Evolutionary conservation across 2,329 filamentous ascomycete species (phyloP), one percentile per base, ranked within the genome.

Genomic region (Ophiostoma montium): DNA sequence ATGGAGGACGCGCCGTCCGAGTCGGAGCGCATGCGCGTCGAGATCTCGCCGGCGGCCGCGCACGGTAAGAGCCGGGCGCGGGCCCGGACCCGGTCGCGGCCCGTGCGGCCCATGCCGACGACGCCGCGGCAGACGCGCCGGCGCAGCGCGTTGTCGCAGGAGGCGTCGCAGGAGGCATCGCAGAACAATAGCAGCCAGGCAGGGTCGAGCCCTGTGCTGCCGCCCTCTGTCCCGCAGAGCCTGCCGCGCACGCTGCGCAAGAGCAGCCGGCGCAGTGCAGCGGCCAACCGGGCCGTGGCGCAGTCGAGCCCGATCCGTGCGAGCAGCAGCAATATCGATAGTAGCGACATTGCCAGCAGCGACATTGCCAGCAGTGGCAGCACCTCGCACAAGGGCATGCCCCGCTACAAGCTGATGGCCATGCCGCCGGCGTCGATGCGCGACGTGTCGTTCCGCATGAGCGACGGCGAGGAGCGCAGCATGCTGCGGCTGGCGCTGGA

Each of bases 401-500:
- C 30, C 7, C 50, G 44, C 35, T 49, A 38, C 39, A 49, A 47
- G 42, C 27, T 48, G 35, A 52, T 50, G 46, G 46, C 46, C 3
- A 47, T 45, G 38, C 49, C 50, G 12, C 36, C 41, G 15, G 27
- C 51, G 19, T 47, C 51, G 15, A 44, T 46, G 39, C 43, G 31
- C 11, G 56, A 55, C 7, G 52, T 54, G 16, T 70, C 68, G 1
- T 69, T 69, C 54, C 62, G 62, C 12, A 55, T 68, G 47, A 70
- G 65, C 50, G 67, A 70, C 36, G 65, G 60, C 7, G 71, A 71
- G 43, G 71, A 75, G 51, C 64, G 62, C 32, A 70, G 70, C 54
- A 65, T 74, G 57, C 60, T 71, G 45, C 65, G 67, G 46, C 62
- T 76, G 6, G 66, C 70, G 3, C 66, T 69, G n/a, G 71, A 75